Conservation (phyloP, 2,329 filamentous ascomycete species). For the Scedosporium boydii region DNA sequence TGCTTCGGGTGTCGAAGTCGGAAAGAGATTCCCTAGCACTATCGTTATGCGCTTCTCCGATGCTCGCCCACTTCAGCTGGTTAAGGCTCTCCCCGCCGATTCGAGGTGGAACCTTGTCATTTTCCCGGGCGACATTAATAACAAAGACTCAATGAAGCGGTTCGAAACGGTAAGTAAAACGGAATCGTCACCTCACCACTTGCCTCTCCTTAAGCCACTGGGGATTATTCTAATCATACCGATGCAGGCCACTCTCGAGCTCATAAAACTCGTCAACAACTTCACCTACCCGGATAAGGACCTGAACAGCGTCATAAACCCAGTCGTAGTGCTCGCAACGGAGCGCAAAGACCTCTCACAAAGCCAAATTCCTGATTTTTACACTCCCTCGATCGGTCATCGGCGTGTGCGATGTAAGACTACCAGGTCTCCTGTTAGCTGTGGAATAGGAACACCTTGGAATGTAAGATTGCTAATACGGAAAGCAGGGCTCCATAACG, state of each 20-base stretch:
- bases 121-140: conserved; percentile 46
- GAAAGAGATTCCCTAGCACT: conserved; percentile 47
- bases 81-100: conserved; percentile 38
- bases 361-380: background rate
- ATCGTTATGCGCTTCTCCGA: conserved; percentile 52
- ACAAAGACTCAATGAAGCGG: conserved; percentile 28
- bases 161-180: conserved; percentile 26
- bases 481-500: conserved; percentile 37
- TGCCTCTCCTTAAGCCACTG: background rate
- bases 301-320: background rate
- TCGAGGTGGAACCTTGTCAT: conserved; percentile 37
- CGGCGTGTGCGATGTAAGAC: background rate
- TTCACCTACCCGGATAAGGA: background rate
- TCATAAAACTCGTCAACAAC: background rate
- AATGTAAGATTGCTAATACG: background rate
- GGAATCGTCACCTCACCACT: background rate
- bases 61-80: conserved; percentile 44
- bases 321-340: background rate
- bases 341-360: background rate
- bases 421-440: background rate
- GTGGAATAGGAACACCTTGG: too few species aligned
- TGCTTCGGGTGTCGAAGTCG: conserved; percentile 33
- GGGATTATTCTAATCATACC: too few species aligned
- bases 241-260: background rate
- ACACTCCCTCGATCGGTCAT: background rate